These are phyloP conservation scores for Detonula confervacea DNA, from an alignment of 352 stramenopile species.

Conservation along the genomic window DNA sequence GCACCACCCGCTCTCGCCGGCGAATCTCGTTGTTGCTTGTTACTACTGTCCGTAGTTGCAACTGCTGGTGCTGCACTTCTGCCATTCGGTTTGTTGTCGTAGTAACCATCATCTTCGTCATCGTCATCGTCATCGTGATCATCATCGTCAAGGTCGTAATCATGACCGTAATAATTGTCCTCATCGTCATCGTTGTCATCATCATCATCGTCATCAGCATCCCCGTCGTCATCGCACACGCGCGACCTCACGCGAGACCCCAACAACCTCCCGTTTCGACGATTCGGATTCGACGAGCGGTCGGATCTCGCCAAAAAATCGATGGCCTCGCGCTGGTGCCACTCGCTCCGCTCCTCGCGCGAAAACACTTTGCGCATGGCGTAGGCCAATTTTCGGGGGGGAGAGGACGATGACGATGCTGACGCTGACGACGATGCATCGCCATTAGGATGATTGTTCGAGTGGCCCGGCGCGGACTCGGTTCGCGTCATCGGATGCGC, in stretches of 20 bases:
- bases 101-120: background rate
- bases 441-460: background rate
- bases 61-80: background rate
- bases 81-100: background rate
- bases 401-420: too few species aligned
- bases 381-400: background rate
- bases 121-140: background rate
- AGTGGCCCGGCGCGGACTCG: background rate
- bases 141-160: too few species aligned
- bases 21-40: background rate
- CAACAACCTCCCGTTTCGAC: background rate
- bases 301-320: background rate
- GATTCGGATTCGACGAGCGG: background rate
- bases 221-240: slow-evolving; percentile 9
- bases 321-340: background rate
- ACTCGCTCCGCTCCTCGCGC: slow-evolving; percentile 7
- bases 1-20: too few species aligned
- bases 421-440: too few species aligned
- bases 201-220: background rate
- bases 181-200: too few species aligned
- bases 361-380: slow-evolving; percentile 21
- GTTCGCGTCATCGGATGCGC: slow-evolving; percentile 19
- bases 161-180: too few species aligned
- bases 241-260: background rate
- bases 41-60: background rate